These are phyloP conservation scores for Combretum micranthum DNA, from an alignment of 345 rosid species.

Conservation along the genomic window DNA sequence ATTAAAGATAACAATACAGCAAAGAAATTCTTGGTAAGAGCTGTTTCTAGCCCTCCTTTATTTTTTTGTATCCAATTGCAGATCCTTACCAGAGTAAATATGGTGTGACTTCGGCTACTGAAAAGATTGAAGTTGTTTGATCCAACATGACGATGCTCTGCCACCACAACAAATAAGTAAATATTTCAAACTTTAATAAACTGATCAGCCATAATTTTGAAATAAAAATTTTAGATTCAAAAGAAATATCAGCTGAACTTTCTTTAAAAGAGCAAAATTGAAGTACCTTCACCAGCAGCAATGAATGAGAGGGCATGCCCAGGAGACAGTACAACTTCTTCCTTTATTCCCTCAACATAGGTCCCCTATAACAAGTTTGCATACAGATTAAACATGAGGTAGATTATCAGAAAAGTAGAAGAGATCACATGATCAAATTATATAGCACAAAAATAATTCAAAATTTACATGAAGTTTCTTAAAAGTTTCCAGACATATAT, in stretches of 20 bases:
- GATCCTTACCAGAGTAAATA: constrained; percentile 78
- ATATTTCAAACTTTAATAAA: background rate
- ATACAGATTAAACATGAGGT: background rate
- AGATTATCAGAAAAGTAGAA: background rate
- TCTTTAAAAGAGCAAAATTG: background rate
- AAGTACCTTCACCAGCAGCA: constrained; percentile 97
- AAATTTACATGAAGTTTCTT: too few relatives aligned
- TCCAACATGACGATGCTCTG: constrained; percentile 99
- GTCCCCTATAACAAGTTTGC: constrained; percentile 58
- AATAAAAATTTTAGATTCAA: background rate
- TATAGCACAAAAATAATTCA: too few relatives aligned
- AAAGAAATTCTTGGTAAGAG: too few relatives aligned
- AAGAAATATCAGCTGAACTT: background rate
- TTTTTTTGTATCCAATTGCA: background rate
- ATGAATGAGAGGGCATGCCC: constrained; percentile 97
- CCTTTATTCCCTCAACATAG: constrained; percentile 98
- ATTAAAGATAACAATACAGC: too few relatives aligned
- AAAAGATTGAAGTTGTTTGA: constrained; percentile 95
- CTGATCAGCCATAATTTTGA: background rate
- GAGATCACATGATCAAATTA: background rate
- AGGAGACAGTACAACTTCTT: constrained; percentile 98
- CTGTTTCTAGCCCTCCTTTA: too few relatives aligned
- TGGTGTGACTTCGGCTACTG: constrained; percentile 99
- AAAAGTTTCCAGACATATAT: too few relatives aligned
- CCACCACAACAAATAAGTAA: constrained; percentile 18